These are phyloP conservation scores for Talaromyces ruber DNA, from an alignment of 495 filamentous ascomycete genomes.

Conservation along the genomic window DNA sequence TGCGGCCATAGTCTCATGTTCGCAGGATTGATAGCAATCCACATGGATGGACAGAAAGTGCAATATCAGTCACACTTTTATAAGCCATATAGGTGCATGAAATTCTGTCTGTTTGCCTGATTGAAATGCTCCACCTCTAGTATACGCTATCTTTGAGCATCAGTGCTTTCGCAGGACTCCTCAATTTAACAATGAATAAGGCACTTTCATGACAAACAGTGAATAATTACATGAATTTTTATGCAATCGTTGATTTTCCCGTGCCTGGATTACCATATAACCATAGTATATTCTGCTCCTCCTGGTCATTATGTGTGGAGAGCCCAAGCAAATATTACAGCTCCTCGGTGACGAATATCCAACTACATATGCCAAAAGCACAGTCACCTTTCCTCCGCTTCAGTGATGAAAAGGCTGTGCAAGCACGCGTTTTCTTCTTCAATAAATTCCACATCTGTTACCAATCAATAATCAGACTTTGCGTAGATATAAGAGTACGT, in stretches of 20 bases:
- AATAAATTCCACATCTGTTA: background rate
- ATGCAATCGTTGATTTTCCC: conserved; percentile 21
- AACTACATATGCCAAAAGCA: conserved; percentile 15
- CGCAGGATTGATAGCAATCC: background rate
- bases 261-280: conserved; percentile 17
- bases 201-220: too few species aligned
- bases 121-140: too few species aligned
- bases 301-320: background rate
- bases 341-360: conserved; percentile 17
- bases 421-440: conserved; percentile 6
- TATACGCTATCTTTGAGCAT: too few species aligned
- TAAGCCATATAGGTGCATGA: too few species aligned
- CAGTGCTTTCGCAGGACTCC: too few species aligned
- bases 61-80: too few species aligned
- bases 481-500: background rate
- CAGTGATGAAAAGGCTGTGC: conserved; percentile 10
- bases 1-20: background rate
- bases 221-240: too few species aligned
- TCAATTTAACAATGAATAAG: too few species aligned
- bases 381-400: conserved; percentile 14
- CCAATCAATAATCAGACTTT: background rate
- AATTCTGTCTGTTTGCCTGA: too few species aligned
- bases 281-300: conserved; percentile 10
- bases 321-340: conserved; percentile 9
- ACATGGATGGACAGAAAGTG: too few species aligned